Conservation (phyloP, 1,284 basidiomycete genomes). For the Dichomitus squalens region DNA sequence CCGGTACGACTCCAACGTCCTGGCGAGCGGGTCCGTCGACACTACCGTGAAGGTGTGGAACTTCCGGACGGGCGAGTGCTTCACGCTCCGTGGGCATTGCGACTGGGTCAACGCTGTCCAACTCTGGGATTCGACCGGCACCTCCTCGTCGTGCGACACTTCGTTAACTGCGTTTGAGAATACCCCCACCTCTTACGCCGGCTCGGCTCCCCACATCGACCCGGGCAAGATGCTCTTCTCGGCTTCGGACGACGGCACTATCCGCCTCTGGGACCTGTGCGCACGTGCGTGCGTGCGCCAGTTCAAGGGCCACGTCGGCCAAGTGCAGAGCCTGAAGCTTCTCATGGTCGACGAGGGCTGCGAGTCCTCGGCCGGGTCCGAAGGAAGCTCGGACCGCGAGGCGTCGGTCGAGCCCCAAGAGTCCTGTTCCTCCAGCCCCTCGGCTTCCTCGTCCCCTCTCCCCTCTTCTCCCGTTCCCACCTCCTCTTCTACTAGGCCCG, state of each 20-base stretch:
- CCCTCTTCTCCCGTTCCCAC: background rate
- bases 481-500: background rate
- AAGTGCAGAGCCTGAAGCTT: conserved; percentile 91
- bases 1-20: conserved; percentile 89
- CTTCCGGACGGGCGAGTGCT: conserved; percentile 89
- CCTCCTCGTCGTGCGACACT: conserved; percentile 40
- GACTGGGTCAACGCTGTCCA: conserved; percentile 98
- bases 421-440: too few relatives aligned
- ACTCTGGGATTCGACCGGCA: conserved; percentile 82
- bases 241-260: conserved; percentile 92
- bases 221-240: conserved; percentile 95
- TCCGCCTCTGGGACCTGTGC: conserved; percentile 93
- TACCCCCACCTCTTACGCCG: conserved; percentile 1
- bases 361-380: conserved; percentile 12
- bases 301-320: conserved; percentile 91
- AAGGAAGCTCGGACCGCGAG: conserved; percentile 3
- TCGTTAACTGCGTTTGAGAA: conserved; percentile 39
- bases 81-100: conserved; percentile 89
- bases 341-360: conserved; percentile 41
- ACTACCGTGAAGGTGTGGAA: conserved; percentile 95
- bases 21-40: conserved; percentile 92
- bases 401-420: conserved; percentile 25
- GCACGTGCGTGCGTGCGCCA: conserved; percentile 81
- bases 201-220: conserved; percentile 53
- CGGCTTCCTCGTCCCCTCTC: background rate